Conservation (phyloP, 164 flowering plant species). For the Berberis vulgaris region DNA sequence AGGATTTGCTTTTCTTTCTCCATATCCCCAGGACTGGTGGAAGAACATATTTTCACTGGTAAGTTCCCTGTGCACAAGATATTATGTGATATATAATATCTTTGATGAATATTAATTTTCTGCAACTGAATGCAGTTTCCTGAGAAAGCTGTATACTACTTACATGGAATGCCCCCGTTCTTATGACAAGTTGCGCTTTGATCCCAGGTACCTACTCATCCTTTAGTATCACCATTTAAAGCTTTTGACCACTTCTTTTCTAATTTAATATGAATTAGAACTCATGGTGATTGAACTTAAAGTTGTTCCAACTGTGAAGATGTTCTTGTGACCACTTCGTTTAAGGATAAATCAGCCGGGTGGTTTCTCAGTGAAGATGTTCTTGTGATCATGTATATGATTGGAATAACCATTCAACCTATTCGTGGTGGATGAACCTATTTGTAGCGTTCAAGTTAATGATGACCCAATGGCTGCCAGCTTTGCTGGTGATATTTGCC, state of each 20-base stretch:
- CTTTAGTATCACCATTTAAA: neutral
- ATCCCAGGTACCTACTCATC: slow-evolving; percentile 59
- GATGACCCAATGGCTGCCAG: too few species aligned
- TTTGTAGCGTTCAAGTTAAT: too few species aligned
- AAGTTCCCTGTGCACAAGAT: slow-evolving; percentile 8
- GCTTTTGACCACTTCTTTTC: neutral
- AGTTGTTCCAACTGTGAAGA: neutral
- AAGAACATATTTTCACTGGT: slow-evolving; percentile 88
- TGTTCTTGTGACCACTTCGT: too few species aligned
- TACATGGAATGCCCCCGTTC: slow-evolving; percentile 86
- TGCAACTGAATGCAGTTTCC: slow-evolving; percentile 47
- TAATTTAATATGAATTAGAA: neutral
- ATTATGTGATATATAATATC: neutral
- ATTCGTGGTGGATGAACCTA: too few species aligned
- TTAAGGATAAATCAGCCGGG: too few species aligned
- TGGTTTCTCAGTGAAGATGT: neutral
- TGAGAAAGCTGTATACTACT: slow-evolving; percentile 64
- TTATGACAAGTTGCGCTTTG: slow-evolving; percentile 84
- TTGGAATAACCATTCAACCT: neutral
- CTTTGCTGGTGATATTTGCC: too few species aligned
- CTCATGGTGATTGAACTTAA: neutral
- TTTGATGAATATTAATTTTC: neutral
- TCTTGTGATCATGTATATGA: neutral
- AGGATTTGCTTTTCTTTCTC: slow-evolving; percentile 80
- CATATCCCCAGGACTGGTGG: slow-evolving; percentile 98